phyloP scores from a whole-genome alignment of 352 stramenopile species.

The Saprolegnia parasitica region DNA sequence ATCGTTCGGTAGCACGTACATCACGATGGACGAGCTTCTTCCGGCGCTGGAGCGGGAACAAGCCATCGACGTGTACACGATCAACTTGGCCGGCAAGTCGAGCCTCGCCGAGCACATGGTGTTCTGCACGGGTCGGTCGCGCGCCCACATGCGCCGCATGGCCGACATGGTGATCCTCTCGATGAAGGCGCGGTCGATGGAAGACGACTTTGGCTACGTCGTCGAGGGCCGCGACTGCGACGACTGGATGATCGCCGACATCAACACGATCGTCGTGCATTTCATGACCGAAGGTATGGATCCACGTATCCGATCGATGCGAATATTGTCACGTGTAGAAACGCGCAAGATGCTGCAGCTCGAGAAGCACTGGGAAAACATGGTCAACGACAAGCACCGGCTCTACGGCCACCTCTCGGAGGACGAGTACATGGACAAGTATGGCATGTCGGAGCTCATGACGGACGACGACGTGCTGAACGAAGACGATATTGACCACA shows the following conservation, averaged over 20 bases:
- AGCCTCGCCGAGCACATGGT: conserved; percentile 86
- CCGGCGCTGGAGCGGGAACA: conserved; percentile 64
- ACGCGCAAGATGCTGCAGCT: conserved; percentile 68
- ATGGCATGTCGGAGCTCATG: conserved; percentile 81
- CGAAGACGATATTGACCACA: conserved; percentile 28
- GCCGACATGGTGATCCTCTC: conserved; percentile 84
- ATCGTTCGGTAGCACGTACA: conserved; percentile 41
- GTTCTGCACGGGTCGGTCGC: conserved; percentile 78
- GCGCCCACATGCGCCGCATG: conserved; percentile 84
- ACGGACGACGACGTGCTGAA: conserved; percentile 23
- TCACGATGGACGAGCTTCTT: conserved; percentile 68
- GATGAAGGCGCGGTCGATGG: conserved; percentile 59
- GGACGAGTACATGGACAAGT: conserved; percentile 86
- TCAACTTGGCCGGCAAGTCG: conserved; percentile 69
- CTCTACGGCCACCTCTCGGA: conserved; percentile 76
- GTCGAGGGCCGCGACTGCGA: conserved; percentile 87
- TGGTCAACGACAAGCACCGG: conserved; percentile 76
- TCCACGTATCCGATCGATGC: neutral
- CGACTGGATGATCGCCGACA: conserved; percentile 91
- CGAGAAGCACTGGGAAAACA: conserved; percentile 80
- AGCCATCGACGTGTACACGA: conserved; percentile 69
- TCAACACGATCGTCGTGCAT: conserved; percentile 87
- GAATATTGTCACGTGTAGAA: conserved; percentile 36
- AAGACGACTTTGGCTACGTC: conserved; percentile 72
- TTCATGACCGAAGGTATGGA: conserved; percentile 52